Evolutionary conservation across 139 green algal species (phyloP), one percentile per base, ranked within the genome.

Genomic region (Nannochloris sp.): DNA sequence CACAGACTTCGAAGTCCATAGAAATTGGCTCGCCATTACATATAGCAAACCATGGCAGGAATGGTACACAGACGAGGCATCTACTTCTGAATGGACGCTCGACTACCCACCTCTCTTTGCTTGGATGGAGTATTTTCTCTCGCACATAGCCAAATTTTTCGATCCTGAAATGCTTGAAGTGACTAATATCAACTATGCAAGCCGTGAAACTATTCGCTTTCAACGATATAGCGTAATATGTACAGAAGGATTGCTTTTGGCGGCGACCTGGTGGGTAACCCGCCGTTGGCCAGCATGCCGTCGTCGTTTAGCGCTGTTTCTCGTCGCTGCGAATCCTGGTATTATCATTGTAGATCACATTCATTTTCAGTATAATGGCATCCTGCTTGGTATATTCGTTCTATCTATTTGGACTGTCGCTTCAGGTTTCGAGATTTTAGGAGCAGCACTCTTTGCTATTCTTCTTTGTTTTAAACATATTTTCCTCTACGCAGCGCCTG

Each of bases 351-450:
- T 98, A 55, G 93, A 98, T 72, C 90, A 98, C 82, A 81, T 98
- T 19, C 93, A 98, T 72, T 98, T 98, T 62, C 93, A 98, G 78
- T 98, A 98, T 84, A 98, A 98, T 75, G 89, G 93, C 29, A 39
- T 95, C 12, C 76, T 98, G 47, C 70, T 98, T 27, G 92, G 91
- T 29, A 29, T 95, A 25, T 78, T 95, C 46, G 6, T 92, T 57
- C 79, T 73, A 73, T 89, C 86, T 0, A 54, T 95, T 13, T 33
- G 64, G 13, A 44, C 76, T 19, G 57, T 81, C 3, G 56, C 64
- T 10, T 32, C 64, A 51, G 73, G 64, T 27, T 62, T 67, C 12
- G 45, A 85, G 36, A 46, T 82, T 5, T 37, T 42, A 3, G 79
- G 64, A 1, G 77, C 56, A 4, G 29, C 83, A 0, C 39, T 88